Conservation (phyloP, 1,139 yeast species). For the Pichia sp. region DNA sequence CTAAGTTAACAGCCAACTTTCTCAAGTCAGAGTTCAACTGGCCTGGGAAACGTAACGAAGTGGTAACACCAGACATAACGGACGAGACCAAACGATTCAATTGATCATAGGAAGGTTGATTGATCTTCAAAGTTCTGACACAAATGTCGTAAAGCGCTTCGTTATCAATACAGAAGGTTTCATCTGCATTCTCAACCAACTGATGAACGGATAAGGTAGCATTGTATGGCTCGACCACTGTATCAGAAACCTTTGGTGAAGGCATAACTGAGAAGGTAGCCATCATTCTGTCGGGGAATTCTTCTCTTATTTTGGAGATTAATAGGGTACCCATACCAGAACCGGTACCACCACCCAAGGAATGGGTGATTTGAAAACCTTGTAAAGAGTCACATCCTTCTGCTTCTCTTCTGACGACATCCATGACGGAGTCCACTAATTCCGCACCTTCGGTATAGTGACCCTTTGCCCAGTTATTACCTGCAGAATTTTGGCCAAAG, state of each 20-base stretch:
- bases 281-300: constrained; percentile 92
- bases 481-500: constrained; percentile 88
- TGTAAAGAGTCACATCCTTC: constrained; percentile 89
- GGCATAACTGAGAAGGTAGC: constrained; percentile 92
- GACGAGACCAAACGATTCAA: constrained; percentile 76
- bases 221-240: constrained; percentile 91
- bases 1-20: constrained; percentile 86
- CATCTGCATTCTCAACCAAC: constrained; percentile 83
- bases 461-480: constrained; percentile 96
- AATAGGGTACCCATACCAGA: constrained; percentile 91
- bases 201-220: constrained; percentile 92
- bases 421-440: constrained; percentile 81
- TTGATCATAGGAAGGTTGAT: constrained; percentile 71
- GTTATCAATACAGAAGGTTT: constrained; percentile 90
- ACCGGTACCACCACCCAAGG: constrained; percentile 96
- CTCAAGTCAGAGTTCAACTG: constrained; percentile 88
- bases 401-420: constrained; percentile 86
- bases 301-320: constrained; percentile 76
- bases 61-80: constrained; percentile 90
- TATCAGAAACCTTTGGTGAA: constrained; percentile 83
- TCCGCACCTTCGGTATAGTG: constrained; percentile 96
- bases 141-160: constrained; percentile 89
- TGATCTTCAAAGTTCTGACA: constrained; percentile 73
- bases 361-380: constrained; percentile 91
- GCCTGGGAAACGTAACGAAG: constrained; percentile 89